phyloP scores from a whole-genome alignment of 106 monocot species.

The Dactylorhiza incarnata region DNA sequence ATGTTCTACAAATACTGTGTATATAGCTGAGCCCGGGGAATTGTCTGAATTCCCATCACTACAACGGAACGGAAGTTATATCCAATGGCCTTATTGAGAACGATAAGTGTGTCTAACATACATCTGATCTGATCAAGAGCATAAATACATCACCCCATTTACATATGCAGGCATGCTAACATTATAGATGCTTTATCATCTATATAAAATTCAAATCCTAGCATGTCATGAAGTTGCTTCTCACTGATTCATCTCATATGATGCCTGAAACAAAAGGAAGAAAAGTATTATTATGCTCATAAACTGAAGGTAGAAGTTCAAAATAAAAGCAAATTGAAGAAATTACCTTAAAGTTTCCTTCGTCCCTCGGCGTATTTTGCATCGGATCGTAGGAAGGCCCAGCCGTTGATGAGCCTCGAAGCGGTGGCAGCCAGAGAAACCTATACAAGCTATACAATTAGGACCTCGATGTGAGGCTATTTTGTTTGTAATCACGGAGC shows the following conservation, averaged over 20 bases:
- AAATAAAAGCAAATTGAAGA: background rate
- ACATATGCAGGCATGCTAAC: background rate
- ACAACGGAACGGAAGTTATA: too few species aligned
- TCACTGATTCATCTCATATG: slow-evolving; percentile 22
- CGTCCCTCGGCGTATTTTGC: slow-evolving; percentile 85
- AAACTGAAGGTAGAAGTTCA: slow-evolving; percentile 1
- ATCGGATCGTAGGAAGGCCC: slow-evolving; percentile 90
- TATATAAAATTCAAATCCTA: too few species aligned
- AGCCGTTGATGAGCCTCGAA: slow-evolving; percentile 93
- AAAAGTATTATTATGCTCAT: background rate
- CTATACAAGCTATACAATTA: slow-evolving; percentile 20
- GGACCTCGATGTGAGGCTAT: too few species aligned
- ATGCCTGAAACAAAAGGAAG: slow-evolving; percentile 26
- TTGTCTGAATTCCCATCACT: too few species aligned
- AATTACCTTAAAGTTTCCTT: slow-evolving; percentile 84
- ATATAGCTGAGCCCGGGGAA: too few species aligned
- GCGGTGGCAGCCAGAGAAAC: slow-evolving; percentile 97
- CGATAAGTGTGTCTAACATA: too few species aligned
- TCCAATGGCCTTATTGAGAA: too few species aligned
- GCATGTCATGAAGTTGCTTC: background rate
- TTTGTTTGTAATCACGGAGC: too few species aligned
- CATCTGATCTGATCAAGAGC: background rate
- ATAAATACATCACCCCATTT: background rate
- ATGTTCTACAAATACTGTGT: too few species aligned
- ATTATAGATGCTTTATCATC: background rate